These are phyloP conservation scores for Epichloe coenophiala DNA, from an alignment of 2,329 filamentous ascomycete genomes.

Conservation along the genomic window DNA sequence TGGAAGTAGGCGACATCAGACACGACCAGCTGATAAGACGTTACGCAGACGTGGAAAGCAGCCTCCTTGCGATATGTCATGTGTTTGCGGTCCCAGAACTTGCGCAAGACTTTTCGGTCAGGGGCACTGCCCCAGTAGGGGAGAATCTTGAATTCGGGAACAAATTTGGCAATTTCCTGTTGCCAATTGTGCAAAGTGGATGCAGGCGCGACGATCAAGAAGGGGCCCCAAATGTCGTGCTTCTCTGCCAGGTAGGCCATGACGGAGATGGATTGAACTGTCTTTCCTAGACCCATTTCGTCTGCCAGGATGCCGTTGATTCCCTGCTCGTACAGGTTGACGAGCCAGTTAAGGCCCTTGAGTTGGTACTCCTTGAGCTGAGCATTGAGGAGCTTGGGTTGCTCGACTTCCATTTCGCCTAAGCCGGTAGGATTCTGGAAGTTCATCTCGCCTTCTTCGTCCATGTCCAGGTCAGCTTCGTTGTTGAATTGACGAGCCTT, in stretches of 20 bases:
- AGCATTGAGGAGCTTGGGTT: constrained; percentile 84
- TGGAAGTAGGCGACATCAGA: constrained; percentile 95
- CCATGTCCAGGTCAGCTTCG: constrained; percentile 45
- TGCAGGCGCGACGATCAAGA: constrained; percentile 88
- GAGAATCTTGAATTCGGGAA: constrained; percentile 85
- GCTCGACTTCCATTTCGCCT: constrained; percentile 84
- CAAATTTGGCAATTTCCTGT: constrained; percentile 91
- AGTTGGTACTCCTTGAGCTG: constrained; percentile 98
- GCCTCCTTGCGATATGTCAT: constrained; percentile 89
- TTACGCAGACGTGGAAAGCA: constrained; percentile 90
- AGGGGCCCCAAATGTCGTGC: constrained; percentile 96
- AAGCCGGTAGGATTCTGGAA: constrained; percentile 97
- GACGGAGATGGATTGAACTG: constrained; percentile 95
- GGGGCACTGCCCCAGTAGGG: constrained; percentile 95
- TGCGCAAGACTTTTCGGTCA: constrained; percentile 89
- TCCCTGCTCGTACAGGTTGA: constrained; percentile 96
- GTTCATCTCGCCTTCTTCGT: constrained; percentile 96
- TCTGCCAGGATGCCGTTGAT: constrained; percentile 99
- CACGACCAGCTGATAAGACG: constrained; percentile 93
- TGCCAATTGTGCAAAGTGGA: constrained; percentile 99
- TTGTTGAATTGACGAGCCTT: constrained; percentile 91
- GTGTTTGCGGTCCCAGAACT: constrained; percentile 98
- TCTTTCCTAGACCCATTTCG: constrained; percentile 99
- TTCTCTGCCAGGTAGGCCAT: constrained; percentile 97
- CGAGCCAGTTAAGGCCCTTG: constrained; percentile 98